These are phyloP conservation scores for Petasospora fabianii DNA, from an alignment of 1,139 yeast genomes.

Conservation along the genomic window DNA sequence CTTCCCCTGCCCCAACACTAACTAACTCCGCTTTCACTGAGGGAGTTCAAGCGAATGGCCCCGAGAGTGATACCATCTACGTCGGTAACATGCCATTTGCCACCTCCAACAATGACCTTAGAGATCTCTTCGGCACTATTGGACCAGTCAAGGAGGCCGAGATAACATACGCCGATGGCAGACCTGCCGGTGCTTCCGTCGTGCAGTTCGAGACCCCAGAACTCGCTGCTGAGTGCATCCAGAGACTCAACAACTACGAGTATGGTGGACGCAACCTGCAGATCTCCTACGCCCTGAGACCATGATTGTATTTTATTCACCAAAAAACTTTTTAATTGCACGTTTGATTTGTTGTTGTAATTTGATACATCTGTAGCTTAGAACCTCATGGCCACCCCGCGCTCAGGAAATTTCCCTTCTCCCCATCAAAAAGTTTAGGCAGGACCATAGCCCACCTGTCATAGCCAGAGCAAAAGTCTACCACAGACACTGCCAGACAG, in stretches of 20 bases:
- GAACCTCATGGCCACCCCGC: too few species aligned
- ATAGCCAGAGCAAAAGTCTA: too few species aligned
- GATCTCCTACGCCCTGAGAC: conserved; percentile 53
- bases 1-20: conserved; percentile 5
- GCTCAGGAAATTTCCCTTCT: too few species aligned
- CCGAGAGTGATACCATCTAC: conserved; percentile 57
- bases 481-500: too few species aligned
- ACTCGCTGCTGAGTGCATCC: conserved; percentile 71
- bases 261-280: conserved; percentile 78
- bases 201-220: conserved; percentile 70
- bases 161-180: conserved; percentile 62
- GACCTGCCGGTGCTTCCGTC: conserved; percentile 80
- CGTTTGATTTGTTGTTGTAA: neutral
- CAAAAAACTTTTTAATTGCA: neutral
- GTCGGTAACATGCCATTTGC: conserved; percentile 85
- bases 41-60: conserved; percentile 65
- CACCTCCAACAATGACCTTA: conserved; percentile 79
- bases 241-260: conserved; percentile 69
- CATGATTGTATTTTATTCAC: conserved; percentile 2
- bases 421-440: too few species aligned
- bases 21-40: conserved; percentile 52
- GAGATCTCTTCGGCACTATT: conserved; percentile 81
- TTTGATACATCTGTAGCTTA: neutral
- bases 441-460: too few species aligned
- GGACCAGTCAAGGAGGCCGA: conserved; percentile 79